These are phyloP conservation scores for Nothophaeocryptopus gaeumannii DNA, from an alignment of 2,329 filamentous ascomycete species.

Conservation along the genomic window DNA sequence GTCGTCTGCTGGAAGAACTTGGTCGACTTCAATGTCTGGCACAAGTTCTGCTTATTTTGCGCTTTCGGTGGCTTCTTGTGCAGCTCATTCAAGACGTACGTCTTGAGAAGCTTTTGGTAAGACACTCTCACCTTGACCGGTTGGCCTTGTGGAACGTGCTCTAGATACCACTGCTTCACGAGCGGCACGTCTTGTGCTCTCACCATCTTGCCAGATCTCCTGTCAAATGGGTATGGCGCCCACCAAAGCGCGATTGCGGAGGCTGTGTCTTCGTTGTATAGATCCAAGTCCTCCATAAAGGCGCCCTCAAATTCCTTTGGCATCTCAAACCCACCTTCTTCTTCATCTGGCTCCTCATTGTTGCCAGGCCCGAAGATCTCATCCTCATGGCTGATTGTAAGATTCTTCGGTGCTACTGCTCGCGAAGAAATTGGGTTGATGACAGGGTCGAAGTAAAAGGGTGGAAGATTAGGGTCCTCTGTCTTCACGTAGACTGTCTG, in stretches of 20 bases:
- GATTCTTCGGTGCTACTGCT: conserved; percentile 88
- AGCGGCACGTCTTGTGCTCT: conserved; percentile 94
- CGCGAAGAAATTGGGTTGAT: conserved; percentile 97
- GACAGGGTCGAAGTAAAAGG: conserved; percentile 96
- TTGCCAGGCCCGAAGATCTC: conserved; percentile 82
- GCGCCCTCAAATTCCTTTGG: conserved; percentile 71
- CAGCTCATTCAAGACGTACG: conserved; percentile 91
- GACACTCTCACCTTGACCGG: conserved; percentile 97
- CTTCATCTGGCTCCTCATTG: conserved; percentile 70
- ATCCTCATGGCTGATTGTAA: conserved; percentile 89
- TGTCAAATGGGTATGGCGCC: conserved; percentile 95
- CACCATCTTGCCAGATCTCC: conserved; percentile 91
- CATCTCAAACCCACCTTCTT: conserved; percentile 63
- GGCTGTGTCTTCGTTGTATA: conserved; percentile 85
- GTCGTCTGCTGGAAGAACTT: conserved; percentile 99
- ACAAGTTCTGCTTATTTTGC: conserved; percentile 87
- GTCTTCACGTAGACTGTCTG: conserved; percentile 87
- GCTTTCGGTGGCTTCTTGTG: conserved; percentile 96
- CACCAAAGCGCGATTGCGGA: conserved; percentile 95
- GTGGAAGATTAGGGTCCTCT: conserved; percentile 83
- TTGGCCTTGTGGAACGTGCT: conserved; percentile 86
- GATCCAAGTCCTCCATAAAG: conserved; percentile 83
- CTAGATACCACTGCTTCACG: conserved; percentile 97
- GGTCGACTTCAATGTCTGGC: conserved; percentile 86
- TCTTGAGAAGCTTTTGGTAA: conserved; percentile 96